Conservation (phyloP, 2,329 filamentous ascomycete genomes). For the Xylaria sp. region DNA sequence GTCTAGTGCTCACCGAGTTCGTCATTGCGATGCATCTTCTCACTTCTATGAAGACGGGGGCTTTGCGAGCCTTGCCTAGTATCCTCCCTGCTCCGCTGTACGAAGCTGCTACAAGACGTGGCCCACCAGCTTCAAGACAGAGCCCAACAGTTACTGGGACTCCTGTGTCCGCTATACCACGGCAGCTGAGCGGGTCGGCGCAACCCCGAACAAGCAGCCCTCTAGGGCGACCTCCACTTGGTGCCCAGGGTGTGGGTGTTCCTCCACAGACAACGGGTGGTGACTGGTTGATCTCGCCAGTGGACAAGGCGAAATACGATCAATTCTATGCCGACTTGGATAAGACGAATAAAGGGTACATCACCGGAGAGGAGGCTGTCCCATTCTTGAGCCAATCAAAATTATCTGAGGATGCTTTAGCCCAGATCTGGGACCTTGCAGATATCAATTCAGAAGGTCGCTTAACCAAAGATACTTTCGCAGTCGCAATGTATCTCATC, state of each 20-base stretch:
- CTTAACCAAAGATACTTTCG: conserved; percentile 89
- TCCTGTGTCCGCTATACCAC: conserved; percentile 76
- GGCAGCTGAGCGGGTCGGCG: conserved; percentile 80
- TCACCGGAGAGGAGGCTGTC: conserved; percentile 94
- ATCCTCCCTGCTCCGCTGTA: conserved; percentile 87
- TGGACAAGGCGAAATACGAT: conserved; percentile 90
- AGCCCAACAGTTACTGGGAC: conserved; percentile 64
- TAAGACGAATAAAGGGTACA: conserved; percentile 80
- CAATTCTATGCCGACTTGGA: conserved; percentile 86
- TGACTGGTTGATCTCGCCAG: conserved; percentile 85
- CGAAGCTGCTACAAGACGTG: conserved; percentile 84
- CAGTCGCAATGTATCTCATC: conserved; percentile 97
- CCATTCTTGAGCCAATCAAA: conserved; percentile 93
- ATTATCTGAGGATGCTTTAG: conserved; percentile 86
- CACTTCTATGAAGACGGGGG: conserved; percentile 87
- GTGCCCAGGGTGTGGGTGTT: conserved; percentile 55
- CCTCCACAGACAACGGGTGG: conserved; percentile 55
- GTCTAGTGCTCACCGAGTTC: conserved; percentile 88
- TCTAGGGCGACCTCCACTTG: conserved; percentile 62
- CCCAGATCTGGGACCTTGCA: conserved; percentile 96
- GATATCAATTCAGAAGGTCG: conserved; percentile 93
- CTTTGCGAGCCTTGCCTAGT: conserved; percentile 81
- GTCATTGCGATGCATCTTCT: conserved; percentile 98
- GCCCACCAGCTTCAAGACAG: conserved; percentile 58
- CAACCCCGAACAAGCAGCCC: conserved; percentile 72